Conservation (phyloP, 768 basidiomycete species). For the Calocera cornea region DNA sequence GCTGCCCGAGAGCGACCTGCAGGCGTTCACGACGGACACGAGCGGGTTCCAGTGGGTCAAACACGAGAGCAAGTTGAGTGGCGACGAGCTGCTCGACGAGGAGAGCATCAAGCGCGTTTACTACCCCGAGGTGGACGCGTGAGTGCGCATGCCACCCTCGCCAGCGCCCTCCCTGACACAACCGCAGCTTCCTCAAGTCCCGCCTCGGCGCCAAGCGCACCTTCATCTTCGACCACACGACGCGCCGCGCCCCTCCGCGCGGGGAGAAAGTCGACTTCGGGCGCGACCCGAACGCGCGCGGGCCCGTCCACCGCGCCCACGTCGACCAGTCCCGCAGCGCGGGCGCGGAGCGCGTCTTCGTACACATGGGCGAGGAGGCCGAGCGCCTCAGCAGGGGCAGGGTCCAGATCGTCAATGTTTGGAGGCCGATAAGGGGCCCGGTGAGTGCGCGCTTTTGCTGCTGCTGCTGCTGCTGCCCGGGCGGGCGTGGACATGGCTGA, state of each 20-base stretch:
- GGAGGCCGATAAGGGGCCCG: conserved; percentile 29
- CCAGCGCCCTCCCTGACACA: background rate
- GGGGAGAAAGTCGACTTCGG: background rate
- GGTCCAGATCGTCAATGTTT: conserved; percentile 35
- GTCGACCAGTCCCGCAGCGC: conserved; percentile 34
- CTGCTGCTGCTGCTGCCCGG: background rate
- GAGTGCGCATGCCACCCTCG: background rate
- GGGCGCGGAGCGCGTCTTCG: conserved; percentile 27
- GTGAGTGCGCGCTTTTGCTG: background rate
- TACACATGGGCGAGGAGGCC: conserved; percentile 31
- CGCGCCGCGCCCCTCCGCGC: conserved; percentile 22
- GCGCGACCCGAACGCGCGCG: background rate
- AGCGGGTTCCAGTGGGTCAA: conserved; percentile 35
- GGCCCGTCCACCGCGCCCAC: conserved; percentile 25
- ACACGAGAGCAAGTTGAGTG: conserved; percentile 22
- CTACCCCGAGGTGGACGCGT: background rate
- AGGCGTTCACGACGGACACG: conserved; percentile 24
- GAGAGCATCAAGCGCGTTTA: background rate
- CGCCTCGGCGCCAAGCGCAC: background rate
- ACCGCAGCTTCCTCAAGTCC: background rate
- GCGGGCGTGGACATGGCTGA: no score
- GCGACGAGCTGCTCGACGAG: conserved; percentile 4
- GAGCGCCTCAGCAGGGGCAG: conserved; percentile 31
- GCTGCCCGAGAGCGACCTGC: conserved; percentile 7
- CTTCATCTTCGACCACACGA: conserved; percentile 6